Base-by-base conservation (phyloP, 2,329 filamentous ascomycete species). In the Aureobasidium mangrovei region DNA sequence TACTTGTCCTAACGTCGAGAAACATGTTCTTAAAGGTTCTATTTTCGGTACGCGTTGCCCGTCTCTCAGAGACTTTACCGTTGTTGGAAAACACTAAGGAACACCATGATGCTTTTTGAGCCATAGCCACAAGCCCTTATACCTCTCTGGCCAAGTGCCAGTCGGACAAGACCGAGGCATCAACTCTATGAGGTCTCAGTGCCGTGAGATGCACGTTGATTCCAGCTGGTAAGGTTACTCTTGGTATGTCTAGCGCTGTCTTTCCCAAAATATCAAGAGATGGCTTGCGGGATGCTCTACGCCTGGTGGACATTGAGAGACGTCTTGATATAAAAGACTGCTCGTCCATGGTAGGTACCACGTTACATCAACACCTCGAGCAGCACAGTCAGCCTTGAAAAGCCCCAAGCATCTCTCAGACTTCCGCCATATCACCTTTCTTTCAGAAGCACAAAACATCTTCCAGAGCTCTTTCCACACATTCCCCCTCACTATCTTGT, bases 121-220 rank as follows among this genome's bases (percentile, higher is more conserved):
- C 46, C 36, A 12, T 49, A 28, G 33, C 40, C 35, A 41, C 28
- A 36, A 36, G n/a, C 35, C 28, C 7, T 40, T 49, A 7, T 41
- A 40, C 36, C n/a, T 18, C 39, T 40, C 32, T 3, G 46, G 36
- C 31, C 26, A 49, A 48, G 46, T 39, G 36, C 7, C 40, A 32
- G 39, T 35, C 46, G 36, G 45, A 48, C 45, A 48, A 48, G 45
- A 48, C 35, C 45, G 45, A 40, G n/a, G 12, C 39, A 10, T 9
- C 26, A 35, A 40, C 36, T 41, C 36, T 49, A 7, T 41, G 36
- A 8, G 36, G 12, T 49, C 3, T 32, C n/a, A 24, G 9, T 41
- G 27, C 46, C 39, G 35, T 49, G 3, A 40, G 35, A 41, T 32
- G 46, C 46, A 49, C 46, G 46, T 49, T 49, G 7, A 29, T 29